Percentiles rank a stretch among this genome's conserved stretches.
Evolutionary conservation across 2,329 filamentous ascomycete species (phyloP).

Genomic region (Alternaria hordeiaustralica): DNA sequence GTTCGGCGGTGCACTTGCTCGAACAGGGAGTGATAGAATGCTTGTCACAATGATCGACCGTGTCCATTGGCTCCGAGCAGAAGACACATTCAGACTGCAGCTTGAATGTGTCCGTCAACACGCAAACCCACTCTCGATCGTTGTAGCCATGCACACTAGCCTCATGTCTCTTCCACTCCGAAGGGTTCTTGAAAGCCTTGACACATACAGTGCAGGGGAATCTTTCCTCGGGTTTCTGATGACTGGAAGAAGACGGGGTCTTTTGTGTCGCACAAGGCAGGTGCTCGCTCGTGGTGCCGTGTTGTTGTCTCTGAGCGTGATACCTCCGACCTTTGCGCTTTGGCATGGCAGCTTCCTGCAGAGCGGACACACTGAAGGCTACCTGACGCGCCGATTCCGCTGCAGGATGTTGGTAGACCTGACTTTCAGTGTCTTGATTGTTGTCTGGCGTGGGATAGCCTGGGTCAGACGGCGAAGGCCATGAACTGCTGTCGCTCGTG

Average conservation of each 20-base stretch:
- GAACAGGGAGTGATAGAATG: slow-evolving; percentile 12
- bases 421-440: no score
- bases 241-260: neutral
- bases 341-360: no score
- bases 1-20: neutral
- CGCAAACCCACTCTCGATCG: slow-evolving; percentile 16
- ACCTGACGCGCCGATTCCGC: neutral
- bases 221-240: neutral
- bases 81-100: slow-evolving; percentile 10
- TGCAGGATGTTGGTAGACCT: neutral
- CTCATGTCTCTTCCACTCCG: slow-evolving; percentile 23
- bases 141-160: slow-evolving; percentile 11
- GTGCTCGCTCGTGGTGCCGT: neutral
- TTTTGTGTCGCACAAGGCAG: neutral
- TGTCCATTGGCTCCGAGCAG: slow-evolving; percentile 4
- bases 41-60: slow-evolving; percentile 8
- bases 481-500: neutral
- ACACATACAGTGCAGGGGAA: slow-evolving; percentile 18
- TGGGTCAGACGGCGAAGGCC: neutral
- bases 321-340: neutral
- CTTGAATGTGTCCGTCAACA: slow-evolving; percentile 7
- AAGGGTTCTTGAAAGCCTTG: slow-evolving; percentile 12
- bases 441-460: neutral
- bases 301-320: neutral
- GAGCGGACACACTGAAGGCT: neutral